Evolutionary conservation across 306 rosid genomes (phyloP), one percentile per base, ranked within the genome.

Genomic region (Acacia confusa): DNA sequence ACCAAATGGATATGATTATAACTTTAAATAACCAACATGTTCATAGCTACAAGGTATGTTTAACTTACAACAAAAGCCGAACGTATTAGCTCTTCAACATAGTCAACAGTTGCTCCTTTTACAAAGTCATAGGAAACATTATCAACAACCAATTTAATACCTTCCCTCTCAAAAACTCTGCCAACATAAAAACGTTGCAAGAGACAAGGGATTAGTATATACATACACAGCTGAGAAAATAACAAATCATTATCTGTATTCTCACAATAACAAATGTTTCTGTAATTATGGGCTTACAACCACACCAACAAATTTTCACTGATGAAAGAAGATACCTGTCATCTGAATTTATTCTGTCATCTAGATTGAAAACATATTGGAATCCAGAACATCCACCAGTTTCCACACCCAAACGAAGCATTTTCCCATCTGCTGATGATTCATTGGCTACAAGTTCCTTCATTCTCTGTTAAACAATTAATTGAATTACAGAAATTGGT

Each of bases 351-450:
- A 87, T 53, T 88, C 78, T 86, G 79, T 88, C 89, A 57, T 93
- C 98, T 74, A 95, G 87, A 87, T 93, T 72, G 72, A 95, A 95
- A 71, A 89, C 97, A 85, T 95, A 93, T 79, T 93, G 98, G 79
- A 95, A 95, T n/a, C 99, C 99, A 60, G 99, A 93, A 87, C 99
- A 95, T 20, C 99, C 99, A 70, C 99, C 99, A 9, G 89, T 93
- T 87, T 95, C 99, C 25, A 93, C 98, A 74, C 98, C 84, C 84
- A 71, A 71, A 44, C 75, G 96, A 65, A 95, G 98, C 90, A 89
- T 45, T 89, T 86, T 95, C 41, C 67, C 85, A 32, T 82, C 85
- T 1, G 27, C 41, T 24, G 89, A 76, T 36, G 87, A 80, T 80
- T 89, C 95, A 86, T 72, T 80, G 19, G 87, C 88, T 84, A 88